phyloP scores from a whole-genome alignment of 345 rosid genomes.

The Arabis alpina region DNA sequence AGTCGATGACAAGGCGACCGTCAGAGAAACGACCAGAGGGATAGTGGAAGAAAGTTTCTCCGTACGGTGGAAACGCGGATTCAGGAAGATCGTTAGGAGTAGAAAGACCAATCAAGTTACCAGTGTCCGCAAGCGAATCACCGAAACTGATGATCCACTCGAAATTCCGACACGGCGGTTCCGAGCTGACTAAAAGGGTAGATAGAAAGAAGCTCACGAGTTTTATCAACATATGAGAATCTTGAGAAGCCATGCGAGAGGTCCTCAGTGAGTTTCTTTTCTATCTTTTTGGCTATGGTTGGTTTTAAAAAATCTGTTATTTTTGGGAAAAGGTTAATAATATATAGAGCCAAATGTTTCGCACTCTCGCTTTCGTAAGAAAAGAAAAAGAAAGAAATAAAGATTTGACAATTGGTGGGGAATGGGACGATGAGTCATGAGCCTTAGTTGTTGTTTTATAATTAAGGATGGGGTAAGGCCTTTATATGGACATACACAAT shows the following conservation, averaged over 20 bases:
- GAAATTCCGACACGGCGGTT: slow-evolving; percentile 10
- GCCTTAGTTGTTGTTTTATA: no score
- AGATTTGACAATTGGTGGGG: no score
- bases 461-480: no score
- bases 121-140: slow-evolving; percentile 61
- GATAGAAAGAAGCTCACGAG: background rate
- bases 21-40: slow-evolving; percentile 55
- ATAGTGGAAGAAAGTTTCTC: slow-evolving; percentile 49
- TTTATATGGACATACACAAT: no score
- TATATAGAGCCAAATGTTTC: background rate
- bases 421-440: no score
- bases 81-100: slow-evolving; percentile 3
- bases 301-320: background rate
- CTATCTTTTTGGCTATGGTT: background rate
- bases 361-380: no score
- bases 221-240: background rate
- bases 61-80: slow-evolving; percentile 48
- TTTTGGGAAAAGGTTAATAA: background rate
- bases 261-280: background rate
- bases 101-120: slow-evolving; percentile 45
- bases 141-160: slow-evolving; percentile 59
- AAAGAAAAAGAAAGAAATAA: no score
- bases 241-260: slow-evolving; percentile 12
- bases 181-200: slow-evolving; percentile 11
- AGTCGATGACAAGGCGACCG: slow-evolving; percentile 60